Evolutionary conservation across 305 asterid genomes (phyloP).

Genomic region (Fraxinus sp.): DNA sequence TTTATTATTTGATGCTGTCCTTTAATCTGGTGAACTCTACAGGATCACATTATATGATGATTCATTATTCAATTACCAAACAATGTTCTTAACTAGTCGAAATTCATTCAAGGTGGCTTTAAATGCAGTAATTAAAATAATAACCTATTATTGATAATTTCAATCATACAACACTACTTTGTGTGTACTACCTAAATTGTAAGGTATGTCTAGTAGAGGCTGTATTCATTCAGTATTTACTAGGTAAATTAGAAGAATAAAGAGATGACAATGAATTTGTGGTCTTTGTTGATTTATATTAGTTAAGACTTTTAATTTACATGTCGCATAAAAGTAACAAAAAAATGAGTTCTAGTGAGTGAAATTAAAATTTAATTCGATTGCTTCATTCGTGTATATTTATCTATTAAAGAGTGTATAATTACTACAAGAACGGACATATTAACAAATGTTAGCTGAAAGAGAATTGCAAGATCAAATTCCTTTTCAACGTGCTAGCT

Average conservation of each 20-base stretch:
- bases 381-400: too few relatives aligned
- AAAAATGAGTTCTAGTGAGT: too few relatives aligned
- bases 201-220: not conserved
- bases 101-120: slow-evolving; percentile 19
- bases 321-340: too few relatives aligned
- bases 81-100: slow-evolving; percentile 1
- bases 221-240: not conserved
- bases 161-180: not conserved
- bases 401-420: not conserved
- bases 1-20: not conserved
- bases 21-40: not conserved
- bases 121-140: not conserved
- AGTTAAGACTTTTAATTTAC: too few relatives aligned
- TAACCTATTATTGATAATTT: not conserved
- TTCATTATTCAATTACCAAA: not conserved
- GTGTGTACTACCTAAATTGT: not conserved
- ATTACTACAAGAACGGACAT: not conserved
- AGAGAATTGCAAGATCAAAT: not conserved
- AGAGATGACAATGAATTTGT: too few relatives aligned
- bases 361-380: too few relatives aligned
- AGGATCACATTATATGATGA: not conserved
- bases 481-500: not conserved
- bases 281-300: too few relatives aligned
- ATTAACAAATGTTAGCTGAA: too few relatives aligned
- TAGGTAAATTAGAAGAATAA: not conserved